Evolutionary conservation across 441 rosid genomes (phyloP).

Genomic region (Brassica hybrid): DNA sequence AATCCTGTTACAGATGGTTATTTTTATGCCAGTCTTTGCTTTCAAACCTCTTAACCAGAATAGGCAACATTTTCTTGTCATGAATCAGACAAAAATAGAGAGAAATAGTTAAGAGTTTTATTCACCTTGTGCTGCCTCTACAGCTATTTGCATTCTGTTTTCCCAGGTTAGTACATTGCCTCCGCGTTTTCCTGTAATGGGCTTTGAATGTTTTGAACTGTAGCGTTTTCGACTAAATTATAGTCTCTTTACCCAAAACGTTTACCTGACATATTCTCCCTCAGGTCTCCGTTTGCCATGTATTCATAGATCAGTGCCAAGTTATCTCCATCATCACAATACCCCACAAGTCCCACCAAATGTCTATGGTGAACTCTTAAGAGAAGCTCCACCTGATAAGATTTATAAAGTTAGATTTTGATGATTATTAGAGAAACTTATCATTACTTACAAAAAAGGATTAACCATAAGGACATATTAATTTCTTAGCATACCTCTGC

Average conservation of each 20-base stretch:
- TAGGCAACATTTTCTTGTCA: neutral
- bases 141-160: conserved; percentile 51
- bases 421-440: neutral
- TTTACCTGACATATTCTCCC: conserved; percentile 47
- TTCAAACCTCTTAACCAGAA: neutral
- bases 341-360: conserved; percentile 52
- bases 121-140: conserved; percentile 59
- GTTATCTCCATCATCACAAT: conserved; percentile 51
- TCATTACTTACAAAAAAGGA: neutral
- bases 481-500: conserved; percentile 44
- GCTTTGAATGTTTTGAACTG: neutral
- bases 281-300: conserved; percentile 57
- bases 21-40: neutral
- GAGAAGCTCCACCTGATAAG: conserved; percentile 45
- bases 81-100: neutral
- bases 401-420: neutral
- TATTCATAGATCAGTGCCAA: conserved; percentile 56
- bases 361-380: conserved; percentile 51
- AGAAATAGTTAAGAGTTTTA: neutral
- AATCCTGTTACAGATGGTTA: conserved; percentile 43
- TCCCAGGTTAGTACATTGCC: conserved; percentile 47
- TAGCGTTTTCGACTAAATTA: neutral
- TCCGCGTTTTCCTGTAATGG: conserved; percentile 24
- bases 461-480: neutral
- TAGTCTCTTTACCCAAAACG: neutral